phyloP scores from a whole-genome alignment of 768 basidiomycete genomes.

The Neoboletus brunneissimus region DNA sequence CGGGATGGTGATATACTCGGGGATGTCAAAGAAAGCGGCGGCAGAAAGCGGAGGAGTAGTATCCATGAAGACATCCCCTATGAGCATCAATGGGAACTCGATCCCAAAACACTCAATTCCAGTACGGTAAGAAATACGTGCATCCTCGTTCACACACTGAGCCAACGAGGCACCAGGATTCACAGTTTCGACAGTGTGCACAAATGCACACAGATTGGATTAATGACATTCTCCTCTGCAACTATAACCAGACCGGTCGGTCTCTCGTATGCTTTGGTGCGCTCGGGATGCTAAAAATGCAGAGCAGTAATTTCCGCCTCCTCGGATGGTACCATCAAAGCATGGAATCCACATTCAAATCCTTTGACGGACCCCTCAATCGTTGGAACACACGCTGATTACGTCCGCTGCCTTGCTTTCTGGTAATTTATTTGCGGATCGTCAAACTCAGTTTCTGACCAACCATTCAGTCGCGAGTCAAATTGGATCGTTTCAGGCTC shows the following conservation, averaged over 20 bases:
- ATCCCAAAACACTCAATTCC: conserved; percentile 49
- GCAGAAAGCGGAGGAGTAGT: conserved; percentile 34
- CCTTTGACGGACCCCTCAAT: conserved; percentile 57
- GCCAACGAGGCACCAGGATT: conserved; percentile 36
- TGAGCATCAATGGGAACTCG: conserved; percentile 81
- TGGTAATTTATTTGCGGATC: conserved; percentile 43
- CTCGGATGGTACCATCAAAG: conserved; percentile 90
- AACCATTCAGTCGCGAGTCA: conserved; percentile 57
- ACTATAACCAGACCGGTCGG: conserved; percentile 84
- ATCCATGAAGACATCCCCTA: conserved; percentile 43
- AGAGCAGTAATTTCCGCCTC: conserved; percentile 82
- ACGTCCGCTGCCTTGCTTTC: conserved; percentile 75
- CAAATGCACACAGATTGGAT: conserved; percentile 96
- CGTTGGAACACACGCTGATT: conserved; percentile 79
- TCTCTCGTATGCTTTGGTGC: conserved; percentile 5
- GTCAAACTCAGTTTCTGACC: conserved; percentile 10
- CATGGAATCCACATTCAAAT: conserved; percentile 83
- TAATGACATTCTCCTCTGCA: conserved; percentile 90
- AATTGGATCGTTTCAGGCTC: conserved; percentile 92
- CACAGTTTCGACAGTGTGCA: conserved; percentile 80
- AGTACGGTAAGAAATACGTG: conserved; percentile 42
- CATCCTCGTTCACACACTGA: not conserved
- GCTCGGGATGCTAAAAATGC: conserved; percentile 5
- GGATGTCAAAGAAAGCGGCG: conserved; percentile 52
- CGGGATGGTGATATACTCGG: conserved; percentile 77